A percentile compares a stretch with the other conserved stretches of the same genome.
Conservation (phyloP, 345 rosid species). For the Aquilaria malaccensis region DNA sequence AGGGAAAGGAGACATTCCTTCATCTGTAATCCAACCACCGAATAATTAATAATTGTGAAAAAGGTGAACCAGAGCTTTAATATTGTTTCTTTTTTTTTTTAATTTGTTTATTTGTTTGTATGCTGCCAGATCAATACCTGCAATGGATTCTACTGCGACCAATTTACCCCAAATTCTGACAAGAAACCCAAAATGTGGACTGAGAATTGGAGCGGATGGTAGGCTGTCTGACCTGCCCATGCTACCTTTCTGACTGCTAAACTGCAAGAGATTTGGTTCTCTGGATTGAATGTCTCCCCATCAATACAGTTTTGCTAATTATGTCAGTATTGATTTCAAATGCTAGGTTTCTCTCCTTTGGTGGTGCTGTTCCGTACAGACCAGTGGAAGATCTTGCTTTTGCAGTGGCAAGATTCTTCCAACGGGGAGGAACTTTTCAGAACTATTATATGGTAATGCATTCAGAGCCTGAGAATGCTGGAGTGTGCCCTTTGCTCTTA, state of each 20-base stretch:
- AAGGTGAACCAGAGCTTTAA: slow-evolving; percentile 7
- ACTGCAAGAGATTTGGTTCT: slow-evolving; percentile 5
- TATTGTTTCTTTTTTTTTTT: not conserved
- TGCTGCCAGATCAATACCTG: slow-evolving; percentile 80
- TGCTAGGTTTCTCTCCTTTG: slow-evolving; percentile 68
- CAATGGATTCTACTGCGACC: slow-evolving; percentile 96
- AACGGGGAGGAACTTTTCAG: slow-evolving; percentile 93
- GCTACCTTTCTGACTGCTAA: not conserved
- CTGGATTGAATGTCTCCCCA: slow-evolving; percentile 11
- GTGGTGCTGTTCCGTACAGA: slow-evolving; percentile 79
- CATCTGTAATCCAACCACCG: no score
- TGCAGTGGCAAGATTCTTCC: slow-evolving; percentile 88
- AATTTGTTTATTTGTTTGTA: slow-evolving; percentile 7
- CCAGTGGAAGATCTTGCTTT: slow-evolving; percentile 92
- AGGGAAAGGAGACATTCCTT: not conserved
- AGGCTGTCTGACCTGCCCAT: slow-evolving; percentile 12
- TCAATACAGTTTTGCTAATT: slow-evolving; percentile 3
- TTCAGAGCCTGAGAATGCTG: not conserved
- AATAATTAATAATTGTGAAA: not conserved
- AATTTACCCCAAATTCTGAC: slow-evolving; percentile 86
- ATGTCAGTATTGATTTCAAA: slow-evolving; percentile 8
- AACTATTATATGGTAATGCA: slow-evolving; percentile 86
- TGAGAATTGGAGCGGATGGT: slow-evolving; percentile 99
- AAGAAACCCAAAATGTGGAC: slow-evolving; percentile 96
- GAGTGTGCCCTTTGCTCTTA: not conserved